Evolutionary conservation across 2,329 filamentous ascomycete genomes (phyloP).

Genomic region (Apiospora pterosperma): DNA sequence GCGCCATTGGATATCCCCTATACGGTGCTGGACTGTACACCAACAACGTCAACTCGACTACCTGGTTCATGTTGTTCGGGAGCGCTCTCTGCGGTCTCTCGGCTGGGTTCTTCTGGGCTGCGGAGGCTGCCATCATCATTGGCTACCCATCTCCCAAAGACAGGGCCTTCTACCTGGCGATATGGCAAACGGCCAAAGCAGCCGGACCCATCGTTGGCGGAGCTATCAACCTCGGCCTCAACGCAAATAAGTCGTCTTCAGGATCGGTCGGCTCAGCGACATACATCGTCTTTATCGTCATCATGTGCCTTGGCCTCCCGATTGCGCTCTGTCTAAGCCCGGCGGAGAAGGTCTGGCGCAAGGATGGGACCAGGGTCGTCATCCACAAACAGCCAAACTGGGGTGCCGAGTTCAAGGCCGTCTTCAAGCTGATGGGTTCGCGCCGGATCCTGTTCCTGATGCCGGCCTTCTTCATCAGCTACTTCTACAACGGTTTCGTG

Average conservation of each 20-base stretch:
- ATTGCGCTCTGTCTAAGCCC: constrained; percentile 27
- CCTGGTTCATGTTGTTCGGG: constrained; percentile 62
- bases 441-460: constrained; percentile 27
- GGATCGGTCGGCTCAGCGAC: constrained; percentile 22
- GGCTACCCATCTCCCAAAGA: constrained; percentile 62
- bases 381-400: constrained; percentile 22
- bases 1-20: constrained; percentile 57
- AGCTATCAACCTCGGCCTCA: constrained; percentile 46
- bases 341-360: constrained; percentile 28
- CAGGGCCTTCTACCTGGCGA: constrained; percentile 54
- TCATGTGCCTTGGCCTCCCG: constrained; percentile 30
- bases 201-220: constrained; percentile 45
- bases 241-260: constrained; percentile 22
- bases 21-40: constrained; percentile 63
- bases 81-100: constrained; percentile 60
- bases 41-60: constrained; percentile 60
- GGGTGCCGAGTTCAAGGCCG: constrained; percentile 25
- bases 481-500: constrained; percentile 30
- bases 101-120: constrained; percentile 66
- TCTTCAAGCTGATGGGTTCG: constrained; percentile 19
- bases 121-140: constrained; percentile 63
- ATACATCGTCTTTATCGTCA: constrained; percentile 29
- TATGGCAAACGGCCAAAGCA: constrained; percentile 39
- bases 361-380: constrained; percentile 23
- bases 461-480: constrained; percentile 31